Percentiles rank a stretch among this genome's conserved stretches.
These are phyloP conservation scores for Acacia crassicarpa DNA, from an alignment of 306 rosid species.

Conservation along the genomic window DNA sequence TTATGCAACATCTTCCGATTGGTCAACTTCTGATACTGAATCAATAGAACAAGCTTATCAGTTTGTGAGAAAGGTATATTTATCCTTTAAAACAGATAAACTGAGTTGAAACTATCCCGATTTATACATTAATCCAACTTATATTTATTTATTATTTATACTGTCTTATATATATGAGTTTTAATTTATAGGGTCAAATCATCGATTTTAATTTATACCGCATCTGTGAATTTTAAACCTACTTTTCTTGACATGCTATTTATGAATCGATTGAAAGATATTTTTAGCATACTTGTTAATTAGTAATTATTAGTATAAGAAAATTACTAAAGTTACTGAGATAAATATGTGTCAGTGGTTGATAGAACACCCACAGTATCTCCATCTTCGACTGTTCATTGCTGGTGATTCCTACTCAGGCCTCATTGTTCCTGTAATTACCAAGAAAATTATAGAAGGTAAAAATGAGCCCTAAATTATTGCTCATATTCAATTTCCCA, in stretches of 20 bases:
- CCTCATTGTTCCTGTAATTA: constrained; percentile 19
- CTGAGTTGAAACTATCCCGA: too few species aligned
- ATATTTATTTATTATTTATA: too few species aligned
- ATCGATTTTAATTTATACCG: too few species aligned
- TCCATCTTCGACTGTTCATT: constrained; percentile 23
- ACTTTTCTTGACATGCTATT: background rate
- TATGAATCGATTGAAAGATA: too few species aligned
- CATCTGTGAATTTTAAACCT: too few species aligned
- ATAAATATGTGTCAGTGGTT: constrained; percentile 30
- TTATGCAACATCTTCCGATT: constrained; percentile 14
- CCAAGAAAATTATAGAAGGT: constrained; percentile 18
- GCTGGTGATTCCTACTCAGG: constrained; percentile 37
- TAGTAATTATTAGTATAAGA: background rate
- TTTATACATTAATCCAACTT: too few species aligned
- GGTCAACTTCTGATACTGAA: constrained; percentile 19
- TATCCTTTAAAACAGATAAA: too few species aligned
- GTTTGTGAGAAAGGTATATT: constrained; percentile 19
- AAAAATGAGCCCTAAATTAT: background rate
- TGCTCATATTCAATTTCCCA: background rate
- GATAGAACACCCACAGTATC: constrained; percentile 15
- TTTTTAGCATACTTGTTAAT: too few species aligned
- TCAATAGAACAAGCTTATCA: constrained; percentile 16
- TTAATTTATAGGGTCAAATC: too few species aligned
- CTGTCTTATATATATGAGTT: too few species aligned
- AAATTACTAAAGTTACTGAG: background rate